Evolutionary conservation across 192 early-diverging fungal species (phyloP), one percentile per base, ranked within the genome.

Genomic region (Borealophlyctis nickersoniae): DNA sequence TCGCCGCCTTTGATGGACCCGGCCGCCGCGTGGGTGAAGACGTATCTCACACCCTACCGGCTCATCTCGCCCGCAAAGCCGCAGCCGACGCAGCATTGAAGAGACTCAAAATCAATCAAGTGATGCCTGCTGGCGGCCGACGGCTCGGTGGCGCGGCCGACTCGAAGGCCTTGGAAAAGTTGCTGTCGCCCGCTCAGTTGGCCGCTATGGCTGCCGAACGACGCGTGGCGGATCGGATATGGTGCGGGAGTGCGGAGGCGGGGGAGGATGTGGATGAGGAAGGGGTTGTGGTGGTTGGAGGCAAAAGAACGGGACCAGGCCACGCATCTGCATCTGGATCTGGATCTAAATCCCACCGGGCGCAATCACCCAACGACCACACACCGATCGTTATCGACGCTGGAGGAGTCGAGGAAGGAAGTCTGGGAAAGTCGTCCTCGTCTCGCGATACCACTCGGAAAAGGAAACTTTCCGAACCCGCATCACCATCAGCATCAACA

Each of bases 171-270:
- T 54, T 39, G 52, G 57, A 19, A 35, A 39, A 53, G 56, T 55
- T 66, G 59, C 36, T 83, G 19, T 71, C 77, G 36, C 81, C 85
- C n/a, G 68, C 62, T 13, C 74, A 88, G 61, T 56, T 90, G 73
- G 86, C 88, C 13, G 85, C 81, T 0, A 54, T 72, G 64, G 87
- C 88, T n/a, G 88, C 88, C 3, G 91, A 91, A 67, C 62, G 79
- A 49, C 62, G 91, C 24, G 39, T 19, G 39, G 64, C 61, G 49
- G 91, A 91, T 73, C 60, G 71, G 2, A 31, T 86, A 0, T 90
- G 88, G 89, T 91, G 90, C 63, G 88, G 87, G n/a, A 75, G 65
- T 48, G 48, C 3, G 9, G 58, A 66, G 60, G 58, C 35, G 19
- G 58, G 13, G 11, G 60, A 45, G 22, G 19, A 62, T 14, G 54